These are phyloP conservation scores for Phytophthora capsici DNA, from an alignment of 352 stramenopile species.

Conservation along the genomic window DNA sequence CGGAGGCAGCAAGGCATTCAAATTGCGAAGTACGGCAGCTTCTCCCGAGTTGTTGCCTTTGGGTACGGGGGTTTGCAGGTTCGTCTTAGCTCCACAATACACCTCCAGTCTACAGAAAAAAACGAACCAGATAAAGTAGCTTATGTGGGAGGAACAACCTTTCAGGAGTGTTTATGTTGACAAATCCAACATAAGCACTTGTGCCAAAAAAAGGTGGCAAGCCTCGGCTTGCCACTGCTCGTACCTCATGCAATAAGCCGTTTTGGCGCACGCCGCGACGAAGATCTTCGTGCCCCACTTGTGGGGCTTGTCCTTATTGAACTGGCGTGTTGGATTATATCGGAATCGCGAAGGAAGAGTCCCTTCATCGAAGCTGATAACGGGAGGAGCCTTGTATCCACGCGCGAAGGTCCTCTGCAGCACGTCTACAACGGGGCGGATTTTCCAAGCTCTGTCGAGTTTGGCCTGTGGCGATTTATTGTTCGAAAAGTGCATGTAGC, in stretches of 20 bases:
- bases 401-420: not conserved
- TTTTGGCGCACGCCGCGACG: too few relatives aligned
- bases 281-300: too few relatives aligned
- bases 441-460: not conserved
- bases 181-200: not conserved
- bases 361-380: not conserved
- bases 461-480: not conserved
- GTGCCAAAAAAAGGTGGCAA: not conserved
- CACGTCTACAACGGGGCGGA: not conserved
- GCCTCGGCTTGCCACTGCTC: not conserved
- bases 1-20: not conserved
- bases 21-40: slow-evolving; percentile 3
- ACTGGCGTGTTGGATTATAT: not conserved
- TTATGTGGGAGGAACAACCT: too few relatives aligned
- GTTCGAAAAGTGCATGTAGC: not conserved
- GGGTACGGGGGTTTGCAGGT: not conserved
- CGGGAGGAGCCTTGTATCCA: not conserved
- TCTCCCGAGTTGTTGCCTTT: not conserved
- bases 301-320: too few relatives aligned
- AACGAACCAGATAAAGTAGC: too few relatives aligned
- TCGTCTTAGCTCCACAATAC: not conserved
- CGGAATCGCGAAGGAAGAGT: not conserved
- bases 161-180: too few relatives aligned
- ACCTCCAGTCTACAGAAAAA: too few relatives aligned
- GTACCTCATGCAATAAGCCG: not conserved